Conservation (phyloP, 1,284 basidiomycete genomes). For the Golubevia sp. region DNA sequence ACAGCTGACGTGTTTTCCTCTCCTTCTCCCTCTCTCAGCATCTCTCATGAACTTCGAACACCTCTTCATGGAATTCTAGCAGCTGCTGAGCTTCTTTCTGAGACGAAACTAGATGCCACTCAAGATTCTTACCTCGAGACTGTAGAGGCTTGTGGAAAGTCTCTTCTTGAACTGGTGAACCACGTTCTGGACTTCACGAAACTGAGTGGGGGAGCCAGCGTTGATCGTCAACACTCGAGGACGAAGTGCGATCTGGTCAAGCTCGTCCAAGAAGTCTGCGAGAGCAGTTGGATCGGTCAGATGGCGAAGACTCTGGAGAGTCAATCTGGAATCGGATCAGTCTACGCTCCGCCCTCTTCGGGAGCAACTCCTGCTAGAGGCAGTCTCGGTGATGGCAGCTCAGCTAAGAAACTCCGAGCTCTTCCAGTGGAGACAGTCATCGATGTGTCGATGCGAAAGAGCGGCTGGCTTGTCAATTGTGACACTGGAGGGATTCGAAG, state of each 20-base stretch:
- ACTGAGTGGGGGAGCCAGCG: conserved; percentile 75
- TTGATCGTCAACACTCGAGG: conserved; percentile 13
- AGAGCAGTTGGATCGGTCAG: conserved; percentile 92
- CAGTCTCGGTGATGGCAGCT: conserved; percentile 64
- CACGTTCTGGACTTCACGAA: conserved; percentile 97
- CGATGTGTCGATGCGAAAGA: conserved; percentile 76
- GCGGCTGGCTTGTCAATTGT: conserved; percentile 84
- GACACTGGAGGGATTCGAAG: conserved; percentile 91
- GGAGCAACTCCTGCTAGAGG: conserved; percentile 4
- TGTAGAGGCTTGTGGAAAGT: conserved; percentile 62
- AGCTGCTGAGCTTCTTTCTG: conserved; percentile 82
- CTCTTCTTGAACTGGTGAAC: conserved; percentile 73
- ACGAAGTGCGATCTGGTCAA: conserved; percentile 72
- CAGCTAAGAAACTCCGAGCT: conserved; percentile 59
- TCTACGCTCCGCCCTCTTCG: conserved; percentile 74
- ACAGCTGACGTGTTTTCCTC: conserved; percentile 18
- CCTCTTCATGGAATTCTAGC: conserved; percentile 72
- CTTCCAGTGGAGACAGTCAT: conserved; percentile 80
- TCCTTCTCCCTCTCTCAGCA: conserved; percentile 66
- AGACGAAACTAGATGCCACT: conserved; percentile 78
- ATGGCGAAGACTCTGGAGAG: conserved; percentile 71
- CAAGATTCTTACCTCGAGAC: conserved; percentile 87
- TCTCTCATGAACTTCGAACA: conserved; percentile 77
- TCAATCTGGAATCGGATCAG: conserved; percentile 76
- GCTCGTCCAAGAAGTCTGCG: conserved; percentile 90